Conservation (phyloP, 2,329 filamentous ascomycete species). For the Fusarium udum region DNA sequence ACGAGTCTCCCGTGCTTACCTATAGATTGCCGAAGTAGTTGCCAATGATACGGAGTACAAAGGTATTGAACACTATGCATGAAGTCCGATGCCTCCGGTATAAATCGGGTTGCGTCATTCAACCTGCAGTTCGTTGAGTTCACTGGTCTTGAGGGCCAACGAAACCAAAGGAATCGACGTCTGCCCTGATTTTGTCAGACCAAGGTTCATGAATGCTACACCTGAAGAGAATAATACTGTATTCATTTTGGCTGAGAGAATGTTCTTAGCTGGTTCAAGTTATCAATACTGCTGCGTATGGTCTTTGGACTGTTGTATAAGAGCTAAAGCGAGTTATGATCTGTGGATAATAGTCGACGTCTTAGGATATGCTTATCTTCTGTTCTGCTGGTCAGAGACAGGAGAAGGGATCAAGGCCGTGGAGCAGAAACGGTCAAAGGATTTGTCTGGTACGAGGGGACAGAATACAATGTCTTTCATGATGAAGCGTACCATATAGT, state of each 20-base stretch:
- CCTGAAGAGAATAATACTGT: no score
- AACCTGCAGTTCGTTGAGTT: background rate
- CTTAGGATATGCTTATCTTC: background rate
- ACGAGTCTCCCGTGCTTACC: background rate
- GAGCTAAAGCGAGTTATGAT: background rate
- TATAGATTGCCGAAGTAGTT: background rate
- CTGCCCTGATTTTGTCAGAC: background rate
- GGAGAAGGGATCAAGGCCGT: background rate
- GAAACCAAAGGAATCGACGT: fast-evolving
- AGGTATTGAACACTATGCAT: background rate
- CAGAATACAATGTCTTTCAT: no score
- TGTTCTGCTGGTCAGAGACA: background rate
- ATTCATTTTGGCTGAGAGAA: no score
- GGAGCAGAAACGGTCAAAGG: background rate
- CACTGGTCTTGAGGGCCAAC: background rate
- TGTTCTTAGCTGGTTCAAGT: no score
- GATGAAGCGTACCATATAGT: background rate
- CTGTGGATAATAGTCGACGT: fast-evolving
- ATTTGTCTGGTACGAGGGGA: no score
- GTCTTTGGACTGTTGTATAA: background rate
- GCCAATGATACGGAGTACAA: background rate
- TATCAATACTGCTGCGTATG: no score
- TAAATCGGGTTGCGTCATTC: background rate
- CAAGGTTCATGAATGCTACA: fast-evolving
- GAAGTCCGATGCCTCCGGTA: background rate